phyloP scores from a whole-genome alignment of 169 alveolate genomes.

The Cryptosporidium meleagridis region DNA sequence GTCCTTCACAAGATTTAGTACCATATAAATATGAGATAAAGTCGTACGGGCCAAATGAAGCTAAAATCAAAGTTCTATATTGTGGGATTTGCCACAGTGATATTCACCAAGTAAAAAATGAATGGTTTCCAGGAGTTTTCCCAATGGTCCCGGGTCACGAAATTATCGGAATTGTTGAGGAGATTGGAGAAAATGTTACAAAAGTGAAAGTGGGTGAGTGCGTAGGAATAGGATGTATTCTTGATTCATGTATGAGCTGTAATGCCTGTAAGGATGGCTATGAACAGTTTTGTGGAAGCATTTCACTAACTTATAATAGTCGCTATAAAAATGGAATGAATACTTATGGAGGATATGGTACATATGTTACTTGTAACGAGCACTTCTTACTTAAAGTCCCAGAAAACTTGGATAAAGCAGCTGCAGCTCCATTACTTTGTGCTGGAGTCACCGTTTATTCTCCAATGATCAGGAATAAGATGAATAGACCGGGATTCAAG shows the following conservation, averaged over 20 bases:
- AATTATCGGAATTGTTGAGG: slow-evolving; percentile 81
- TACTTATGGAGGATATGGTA: slow-evolving; percentile 86
- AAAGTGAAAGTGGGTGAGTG: slow-evolving; percentile 82
- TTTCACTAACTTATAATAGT: slow-evolving; percentile 63
- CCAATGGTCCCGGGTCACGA: slow-evolving; percentile 86
- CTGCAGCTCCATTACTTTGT: slow-evolving; percentile 86
- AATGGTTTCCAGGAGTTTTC: slow-evolving; percentile 79
- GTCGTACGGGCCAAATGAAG: slow-evolving; percentile 74
- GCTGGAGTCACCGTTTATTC: slow-evolving; percentile 87
- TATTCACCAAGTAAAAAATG: slow-evolving; percentile 77
- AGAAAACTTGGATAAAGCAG: slow-evolving; percentile 76
- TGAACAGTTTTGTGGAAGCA: slow-evolving; percentile 79
- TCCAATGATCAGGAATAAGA: slow-evolving; percentile 78
- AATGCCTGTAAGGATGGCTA: slow-evolving; percentile 80
- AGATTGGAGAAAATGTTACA: slow-evolving; percentile 82
- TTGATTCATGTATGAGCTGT: slow-evolving; percentile 83
- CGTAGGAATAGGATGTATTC: slow-evolving; percentile 83
- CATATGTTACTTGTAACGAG: slow-evolving; percentile 80
- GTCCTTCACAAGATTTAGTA: slow-evolving; percentile 19
- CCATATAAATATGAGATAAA: slow-evolving; percentile 60
- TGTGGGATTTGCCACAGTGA: slow-evolving; percentile 86
- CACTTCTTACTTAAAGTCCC: slow-evolving; percentile 82
- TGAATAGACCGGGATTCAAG: slow-evolving; percentile 80
- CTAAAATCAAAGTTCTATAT: slow-evolving; percentile 81
- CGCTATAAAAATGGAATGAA: slow-evolving; percentile 62